Evolutionary conservation across 2,329 filamentous ascomycete genomes (phyloP), one percentile per base, ranked within the genome.

Genomic region (Emergomyces orientalis): DNA sequence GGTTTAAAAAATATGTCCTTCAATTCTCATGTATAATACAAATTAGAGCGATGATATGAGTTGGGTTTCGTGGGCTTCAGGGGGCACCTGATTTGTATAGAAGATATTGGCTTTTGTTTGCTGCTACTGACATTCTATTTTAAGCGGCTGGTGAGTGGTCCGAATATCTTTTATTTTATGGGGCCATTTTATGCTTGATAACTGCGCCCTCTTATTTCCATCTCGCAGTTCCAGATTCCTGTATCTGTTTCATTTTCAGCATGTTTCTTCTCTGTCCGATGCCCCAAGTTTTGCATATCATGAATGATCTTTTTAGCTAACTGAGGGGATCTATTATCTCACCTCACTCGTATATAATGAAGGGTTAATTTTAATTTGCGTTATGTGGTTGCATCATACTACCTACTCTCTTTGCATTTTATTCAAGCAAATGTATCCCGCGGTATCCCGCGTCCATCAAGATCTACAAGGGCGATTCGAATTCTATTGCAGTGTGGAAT

Each of bases 31-130:
- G 34, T 57, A 41, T 14, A 25, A 41, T 41, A 57, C 13, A 34
- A 17, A n/a, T 37, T 57, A 57, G 54, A 57, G n/a, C 52, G n/a
- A 57, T 9, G 54, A 57, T 57, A 22, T 41, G 3, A n/a, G 34
- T 9, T 57, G 34, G 34, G 22, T 30, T 41, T 41, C 22, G 22
- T 39, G 52, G 52, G 22, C n/a, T n/a, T 4, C 34, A 37, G 11
- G 17, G 22, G 32, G 32, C 13, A 37, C 49, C 30, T 39, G 22
- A 13, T 41, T 57, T 57, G 8, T 37, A 57, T 25, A 57, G 34
- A 25, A 57, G 52, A 41, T 57, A 41, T 57, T 51, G 13, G 13
- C 4, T 11, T 57, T 27, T 30, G 4, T 51, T 27, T 51, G 25
- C 25, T 52, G 3, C 11, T 8, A 7, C 25, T 52, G 22, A 9